Percentiles rank a stretch among this genome's conserved stretches.
phyloP scores from a whole-genome alignment of 805 yeast genomes.

The Candida insectorum region DNA sequence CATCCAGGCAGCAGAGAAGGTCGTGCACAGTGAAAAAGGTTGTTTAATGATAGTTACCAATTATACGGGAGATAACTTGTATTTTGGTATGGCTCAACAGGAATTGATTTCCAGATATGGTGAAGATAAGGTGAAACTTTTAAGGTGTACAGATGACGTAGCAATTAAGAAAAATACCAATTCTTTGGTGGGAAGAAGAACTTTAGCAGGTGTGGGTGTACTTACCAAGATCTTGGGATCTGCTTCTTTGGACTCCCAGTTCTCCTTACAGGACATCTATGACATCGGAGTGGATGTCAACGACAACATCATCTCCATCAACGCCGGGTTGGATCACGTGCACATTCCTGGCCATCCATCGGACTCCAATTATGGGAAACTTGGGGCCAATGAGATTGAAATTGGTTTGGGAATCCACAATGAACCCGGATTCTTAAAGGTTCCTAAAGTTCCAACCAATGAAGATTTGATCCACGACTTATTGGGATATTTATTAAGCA shows the following conservation, averaged over 20 bases:
- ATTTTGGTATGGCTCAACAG: constrained; percentile 39
- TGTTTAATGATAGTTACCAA: constrained; percentile 32
- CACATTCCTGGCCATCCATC: constrained; percentile 32
- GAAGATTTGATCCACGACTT: constrained; percentile 25
- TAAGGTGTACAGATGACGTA: constrained; percentile 34
- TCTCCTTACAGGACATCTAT: constrained; percentile 22
- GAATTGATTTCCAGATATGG: constrained; percentile 29
- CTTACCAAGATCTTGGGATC: constrained; percentile 31
- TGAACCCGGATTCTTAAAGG: constrained; percentile 34
- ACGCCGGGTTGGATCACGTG: constrained; percentile 36
- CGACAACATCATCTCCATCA: constrained; percentile 26
- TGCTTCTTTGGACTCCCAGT: constrained; percentile 19
- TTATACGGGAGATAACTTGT: constrained; percentile 38
- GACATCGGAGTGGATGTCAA: constrained; percentile 25
- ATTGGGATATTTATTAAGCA: constrained; percentile 23
- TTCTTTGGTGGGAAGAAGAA: constrained; percentile 34
- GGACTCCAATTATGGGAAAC: constrained; percentile 19
- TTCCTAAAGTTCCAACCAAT: constrained; percentile 26
- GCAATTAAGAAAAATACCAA: constrained; percentile 27
- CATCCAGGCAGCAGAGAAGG: constrained; percentile 35
- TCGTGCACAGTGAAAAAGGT: constrained; percentile 31
- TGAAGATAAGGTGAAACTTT: constrained; percentile 23
- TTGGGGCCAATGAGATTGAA: constrained; percentile 26
- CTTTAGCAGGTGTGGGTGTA: constrained; percentile 30
- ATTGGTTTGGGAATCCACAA: constrained; percentile 39